Conservation (phyloP, 2,329 filamentous ascomycete species). For the Cercospora brassicicola region DNA sequence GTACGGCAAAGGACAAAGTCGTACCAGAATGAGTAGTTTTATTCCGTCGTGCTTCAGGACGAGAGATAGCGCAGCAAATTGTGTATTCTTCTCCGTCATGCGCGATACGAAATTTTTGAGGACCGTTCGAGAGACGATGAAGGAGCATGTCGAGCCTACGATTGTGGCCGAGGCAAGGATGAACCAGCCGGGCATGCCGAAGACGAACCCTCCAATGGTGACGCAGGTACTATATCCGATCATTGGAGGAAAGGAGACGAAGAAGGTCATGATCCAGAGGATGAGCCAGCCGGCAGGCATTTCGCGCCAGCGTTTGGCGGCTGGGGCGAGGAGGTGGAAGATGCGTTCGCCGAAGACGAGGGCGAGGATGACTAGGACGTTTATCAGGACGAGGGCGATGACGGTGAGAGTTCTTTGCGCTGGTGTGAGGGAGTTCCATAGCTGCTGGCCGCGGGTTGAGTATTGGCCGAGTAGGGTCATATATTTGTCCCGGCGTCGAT, state of each 20-base stretch:
- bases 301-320: slow-evolving; percentile 74
- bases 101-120: slow-evolving; percentile 76
- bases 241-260: slow-evolving; percentile 79
- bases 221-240: slow-evolving; percentile 82
- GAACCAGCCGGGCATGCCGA: slow-evolving; percentile 77
- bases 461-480: slow-evolving; percentile 48
- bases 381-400: slow-evolving; percentile 51
- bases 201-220: slow-evolving; percentile 69
- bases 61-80: slow-evolving; percentile 84
- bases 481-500: slow-evolving; percentile 39
- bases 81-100: slow-evolving; percentile 76
- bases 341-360: slow-evolving; percentile 77
- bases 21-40: slow-evolving; percentile 84
- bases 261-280: slow-evolving; percentile 72
- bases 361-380: slow-evolving; percentile 63
- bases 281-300: slow-evolving; percentile 71
- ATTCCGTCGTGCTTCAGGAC: slow-evolving; percentile 89
- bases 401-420: slow-evolving; percentile 63
- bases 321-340: slow-evolving; percentile 71
- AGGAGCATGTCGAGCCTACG: slow-evolving; percentile 73
- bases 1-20: slow-evolving; percentile 89
- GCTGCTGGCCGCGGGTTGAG: slow-evolving; percentile 48
- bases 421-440: slow-evolving; percentile 59
- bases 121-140: slow-evolving; percentile 76
- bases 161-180: slow-evolving; percentile 78